phyloP scores from a whole-genome alignment of 2,329 filamentous ascomycete genomes.

The Pseudogymnoascus sp. region DNA sequence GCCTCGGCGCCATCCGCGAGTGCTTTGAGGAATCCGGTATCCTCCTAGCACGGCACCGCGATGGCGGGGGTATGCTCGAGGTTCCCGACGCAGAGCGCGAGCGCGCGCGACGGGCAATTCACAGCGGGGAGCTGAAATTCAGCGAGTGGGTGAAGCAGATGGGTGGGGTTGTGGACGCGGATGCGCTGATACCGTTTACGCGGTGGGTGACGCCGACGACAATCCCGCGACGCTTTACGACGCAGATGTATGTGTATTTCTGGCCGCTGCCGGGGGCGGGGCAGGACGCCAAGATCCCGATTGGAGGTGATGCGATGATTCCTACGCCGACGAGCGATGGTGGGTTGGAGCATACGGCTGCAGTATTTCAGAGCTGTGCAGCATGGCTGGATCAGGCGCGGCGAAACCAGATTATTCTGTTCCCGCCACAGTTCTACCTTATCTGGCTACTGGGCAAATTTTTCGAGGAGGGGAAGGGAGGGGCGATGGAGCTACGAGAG shows the following conservation, averaged over 20 bases:
- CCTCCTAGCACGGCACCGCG: slow-evolving; percentile 46
- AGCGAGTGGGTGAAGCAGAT: slow-evolving; percentile 50
- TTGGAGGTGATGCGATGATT: slow-evolving; percentile 25
- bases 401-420: slow-evolving; percentile 66
- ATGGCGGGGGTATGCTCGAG: slow-evolving; percentile 48
- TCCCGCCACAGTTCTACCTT: slow-evolving; percentile 81
- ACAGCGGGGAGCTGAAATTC: slow-evolving; percentile 59
- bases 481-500: slow-evolving; percentile 30
- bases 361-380: slow-evolving; percentile 62
- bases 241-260: slow-evolving; percentile 95
- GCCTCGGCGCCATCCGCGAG: slow-evolving; percentile 79
- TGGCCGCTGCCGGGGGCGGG: slow-evolving; percentile 47
- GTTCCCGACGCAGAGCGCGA: slow-evolving; percentile 54
- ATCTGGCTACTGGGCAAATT: slow-evolving; percentile 39
- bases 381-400: slow-evolving; percentile 61
- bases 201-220: slow-evolving; percentile 80
- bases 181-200: slow-evolving; percentile 70
- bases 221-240: slow-evolving; percentile 72
- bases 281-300: slow-evolving; percentile 2
- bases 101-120: slow-evolving; percentile 58
- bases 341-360: slow-evolving; percentile 58
- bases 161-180: slow-evolving; percentile 56
- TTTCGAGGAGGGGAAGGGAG: slow-evolving; percentile 20
- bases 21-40: slow-evolving; percentile 95
- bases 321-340: slow-evolving; percentile 59